Base-by-base conservation (phyloP, 805 yeast genomes). In the Cyberlindnera galapagoensis region DNA sequence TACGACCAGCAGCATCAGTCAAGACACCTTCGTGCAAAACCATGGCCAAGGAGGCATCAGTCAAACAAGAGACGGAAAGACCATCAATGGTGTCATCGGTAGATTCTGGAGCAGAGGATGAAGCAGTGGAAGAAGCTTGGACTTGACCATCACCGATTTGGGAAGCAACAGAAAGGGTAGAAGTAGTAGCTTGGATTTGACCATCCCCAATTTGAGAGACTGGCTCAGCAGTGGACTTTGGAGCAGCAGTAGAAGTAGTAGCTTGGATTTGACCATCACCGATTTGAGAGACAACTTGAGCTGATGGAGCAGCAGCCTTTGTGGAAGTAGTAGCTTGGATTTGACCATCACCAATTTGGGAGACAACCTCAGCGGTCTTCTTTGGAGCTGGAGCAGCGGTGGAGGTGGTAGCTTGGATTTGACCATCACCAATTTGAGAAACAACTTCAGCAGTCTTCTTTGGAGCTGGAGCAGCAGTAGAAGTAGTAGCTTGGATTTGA, bases 1-100 rank as follows among this genome's bases (percentile, higher is more conserved):
- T 60, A 70, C 90, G 75, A 28, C 81, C 81, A 40, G 62, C 44
- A 21, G 68, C 53, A 51, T 80, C 90, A 9, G 62, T 68, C 49
- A 81, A 64, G 30, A 73, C 50, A 44, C 75, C 59, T 22, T 50
- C 62, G 23, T 63, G 58, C 51, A 81, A 67, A 22, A 67, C 62
- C 69, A 80, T 63, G 26, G 76, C 62, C 50, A 81, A 65, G 26
- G 82, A 62, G 42, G 65, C 60, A 26, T 58, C 59, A 30, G 65
- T 57, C 32, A 62, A 52, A 58, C 83, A 74, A 22, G 76, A 55
- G 26, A 37, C 56, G 36, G 58, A 49, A 35, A 42, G 26, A 18
- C 50, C 44, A 36, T 42, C 40, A 18, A 24, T 31, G 22, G 51
- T 29, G 28, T 47, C 35, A 18, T 49, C 39, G 17, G 33, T 47